These are phyloP conservation scores for Termitomyces sp. DNA, from an alignment of 768 basidiomycete species.

Conservation along the genomic window DNA sequence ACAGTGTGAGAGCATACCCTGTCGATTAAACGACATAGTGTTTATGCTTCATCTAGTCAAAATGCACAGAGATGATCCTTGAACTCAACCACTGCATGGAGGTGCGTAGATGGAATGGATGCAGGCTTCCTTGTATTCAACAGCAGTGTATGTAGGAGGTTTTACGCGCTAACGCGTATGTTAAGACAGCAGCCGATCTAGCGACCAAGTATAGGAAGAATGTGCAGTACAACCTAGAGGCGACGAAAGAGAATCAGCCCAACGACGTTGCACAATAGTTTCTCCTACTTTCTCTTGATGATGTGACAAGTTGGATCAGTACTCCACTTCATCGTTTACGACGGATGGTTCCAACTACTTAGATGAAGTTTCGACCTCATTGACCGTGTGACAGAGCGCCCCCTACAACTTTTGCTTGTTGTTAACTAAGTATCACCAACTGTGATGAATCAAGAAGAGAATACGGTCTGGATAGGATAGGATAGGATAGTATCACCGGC, in stretches of 20 bases:
- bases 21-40: background rate
- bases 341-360: no score
- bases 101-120: slow-evolving; percentile 33
- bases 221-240: slow-evolving; percentile 87
- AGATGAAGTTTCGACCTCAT: no score
- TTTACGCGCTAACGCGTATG: slow-evolving; percentile 68
- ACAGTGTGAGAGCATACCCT: slow-evolving; percentile 51
- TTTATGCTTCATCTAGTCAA: slow-evolving; percentile 51
- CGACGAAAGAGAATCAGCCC: slow-evolving; percentile 44
- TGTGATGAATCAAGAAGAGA: no score
- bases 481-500: no score
- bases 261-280: background rate
- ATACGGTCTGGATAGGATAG: no score
- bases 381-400: no score
- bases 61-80: slow-evolving; percentile 86
- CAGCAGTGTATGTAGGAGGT: slow-evolving; percentile 65
- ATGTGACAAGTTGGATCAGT: no score
- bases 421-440: no score
- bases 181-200: slow-evolving; percentile 80
- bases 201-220: slow-evolving; percentile 89
- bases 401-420: no score
- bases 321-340: no score
- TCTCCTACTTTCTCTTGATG: no score
- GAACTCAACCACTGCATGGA: slow-evolving; percentile 89
- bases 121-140: slow-evolving; percentile 3